Evolutionary conservation across 2,329 filamentous ascomycete species (phyloP).

Genomic region (Pseudogymnoascus sp.): DNA sequence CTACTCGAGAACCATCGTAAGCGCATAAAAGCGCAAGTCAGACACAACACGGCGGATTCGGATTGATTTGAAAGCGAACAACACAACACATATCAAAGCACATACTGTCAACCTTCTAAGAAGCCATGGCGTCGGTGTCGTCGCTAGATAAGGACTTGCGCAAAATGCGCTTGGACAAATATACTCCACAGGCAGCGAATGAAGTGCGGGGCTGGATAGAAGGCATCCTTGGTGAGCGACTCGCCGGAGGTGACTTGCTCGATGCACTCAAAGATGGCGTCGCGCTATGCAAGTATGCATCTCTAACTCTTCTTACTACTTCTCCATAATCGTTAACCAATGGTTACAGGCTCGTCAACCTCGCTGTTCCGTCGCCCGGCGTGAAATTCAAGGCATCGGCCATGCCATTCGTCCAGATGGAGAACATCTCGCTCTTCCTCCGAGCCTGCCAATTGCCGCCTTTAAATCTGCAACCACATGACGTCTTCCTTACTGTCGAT

Average conservation of each 20-base stretch:
- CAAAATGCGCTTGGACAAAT: constrained; percentile 84
- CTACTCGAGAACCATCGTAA: not conserved
- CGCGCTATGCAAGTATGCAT: constrained; percentile 76
- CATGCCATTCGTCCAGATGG: constrained; percentile 99
- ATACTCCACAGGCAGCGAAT: constrained; percentile 82
- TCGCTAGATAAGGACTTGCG: constrained; percentile 94
- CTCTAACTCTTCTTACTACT: not conserved
- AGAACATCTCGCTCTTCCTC: constrained; percentile 96
- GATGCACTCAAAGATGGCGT: constrained; percentile 86
- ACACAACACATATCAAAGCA: not conserved
- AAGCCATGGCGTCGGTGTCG: constrained; percentile 78
- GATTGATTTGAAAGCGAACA: not conserved
- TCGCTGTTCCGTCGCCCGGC: constrained; percentile 66
- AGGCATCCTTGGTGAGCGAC: constrained; percentile 62
- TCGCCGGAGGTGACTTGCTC: constrained; percentile 70
- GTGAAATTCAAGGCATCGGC: constrained; percentile 81
- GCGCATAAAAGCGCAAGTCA: not conserved
- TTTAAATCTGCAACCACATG: constrained; percentile 82
- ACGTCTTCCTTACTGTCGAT: constrained; percentile 95
- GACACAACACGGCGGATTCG: not conserved
- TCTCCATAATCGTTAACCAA: not conserved
- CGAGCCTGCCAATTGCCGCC: constrained; percentile 78
- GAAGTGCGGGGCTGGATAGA: constrained; percentile 86
- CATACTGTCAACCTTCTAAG: not conserved
- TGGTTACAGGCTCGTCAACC: constrained; percentile 61